These are phyloP conservation scores for Petunia secreta DNA, from an alignment of 257 asterid species.

Conservation along the genomic window DNA sequence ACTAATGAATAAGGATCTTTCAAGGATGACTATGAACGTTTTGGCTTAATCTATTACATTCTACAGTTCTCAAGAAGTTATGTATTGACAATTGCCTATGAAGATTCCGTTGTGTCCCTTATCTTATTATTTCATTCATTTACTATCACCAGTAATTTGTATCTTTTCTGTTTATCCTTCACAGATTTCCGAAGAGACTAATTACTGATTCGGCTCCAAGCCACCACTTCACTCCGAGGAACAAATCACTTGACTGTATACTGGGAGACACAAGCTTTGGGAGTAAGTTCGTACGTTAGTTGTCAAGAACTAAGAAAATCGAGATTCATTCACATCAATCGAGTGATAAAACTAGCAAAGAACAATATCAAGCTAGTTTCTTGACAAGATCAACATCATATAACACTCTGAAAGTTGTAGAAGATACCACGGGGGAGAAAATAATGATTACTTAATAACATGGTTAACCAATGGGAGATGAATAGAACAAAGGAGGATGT, in stretches of 20 bases:
- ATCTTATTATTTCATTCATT: neutral
- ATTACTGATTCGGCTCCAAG: neutral
- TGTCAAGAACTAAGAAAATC: neutral
- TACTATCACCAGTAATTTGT: neutral
- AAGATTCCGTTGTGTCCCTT: neutral
- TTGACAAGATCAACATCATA: neutral
- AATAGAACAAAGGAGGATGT: neutral
- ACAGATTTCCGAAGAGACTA: neutral
- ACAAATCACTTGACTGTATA: neutral
- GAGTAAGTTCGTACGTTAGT: neutral
- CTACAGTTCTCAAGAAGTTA: neutral
- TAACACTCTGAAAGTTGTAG: neutral
- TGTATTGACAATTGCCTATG: neutral
- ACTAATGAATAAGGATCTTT: neutral
- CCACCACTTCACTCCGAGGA: neutral
- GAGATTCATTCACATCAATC: neutral
- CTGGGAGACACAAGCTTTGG: conserved; percentile 1
- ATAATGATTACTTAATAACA: neutral
- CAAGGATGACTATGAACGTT: neutral
- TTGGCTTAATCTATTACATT: neutral
- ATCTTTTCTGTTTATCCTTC: neutral
- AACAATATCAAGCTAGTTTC: neutral
- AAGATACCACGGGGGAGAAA: conserved; percentile 1
- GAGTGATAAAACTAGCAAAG: neutral
- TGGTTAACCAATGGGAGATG: neutral